Percentiles rank a stretch among this genome's conserved stretches.
Evolutionary conservation across 2,329 filamentous ascomycete species (phyloP).

Genomic region (Nemania serpens): DNA sequence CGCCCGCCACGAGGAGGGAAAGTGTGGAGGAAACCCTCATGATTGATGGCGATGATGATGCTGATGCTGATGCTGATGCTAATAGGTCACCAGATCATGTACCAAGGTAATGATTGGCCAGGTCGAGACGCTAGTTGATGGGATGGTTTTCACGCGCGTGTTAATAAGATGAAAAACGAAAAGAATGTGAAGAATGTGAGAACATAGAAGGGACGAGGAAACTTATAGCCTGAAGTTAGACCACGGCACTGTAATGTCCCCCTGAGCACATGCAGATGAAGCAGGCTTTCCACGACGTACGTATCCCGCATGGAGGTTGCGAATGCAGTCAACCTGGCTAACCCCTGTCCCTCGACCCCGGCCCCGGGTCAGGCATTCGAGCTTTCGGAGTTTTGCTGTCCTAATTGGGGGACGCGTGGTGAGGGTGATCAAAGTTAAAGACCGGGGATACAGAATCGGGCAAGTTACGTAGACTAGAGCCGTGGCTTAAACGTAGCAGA

Average conservation of each 20-base stretch:
- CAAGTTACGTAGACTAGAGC: too few relatives aligned
- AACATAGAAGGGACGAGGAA: background rate
- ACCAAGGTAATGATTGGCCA: too few relatives aligned
- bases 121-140: too few relatives aligned
- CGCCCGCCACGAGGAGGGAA: slow-evolving; percentile 25
- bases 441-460: background rate
- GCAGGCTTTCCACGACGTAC: background rate
- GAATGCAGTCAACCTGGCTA: background rate
- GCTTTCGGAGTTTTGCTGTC: slow-evolving; percentile 1
- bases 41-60: too few relatives aligned
- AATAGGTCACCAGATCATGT: too few relatives aligned
- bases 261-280: background rate
- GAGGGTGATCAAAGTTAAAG: slow-evolving; percentile 1
- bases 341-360: background rate
- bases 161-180: too few relatives aligned
- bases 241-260: too few relatives aligned
- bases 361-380: background rate
- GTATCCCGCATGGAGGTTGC: background rate
- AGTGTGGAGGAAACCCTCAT: slow-evolving; percentile 32
- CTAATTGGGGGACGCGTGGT: slow-evolving; percentile 17
- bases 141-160: too few relatives aligned
- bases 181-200: too few relatives aligned
- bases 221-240: background rate
- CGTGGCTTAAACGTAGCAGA: too few relatives aligned
- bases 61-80: too few relatives aligned